Evolutionary conservation across 768 basidiomycete species (phyloP).

Genomic region (Naganishia kalamii): DNA sequence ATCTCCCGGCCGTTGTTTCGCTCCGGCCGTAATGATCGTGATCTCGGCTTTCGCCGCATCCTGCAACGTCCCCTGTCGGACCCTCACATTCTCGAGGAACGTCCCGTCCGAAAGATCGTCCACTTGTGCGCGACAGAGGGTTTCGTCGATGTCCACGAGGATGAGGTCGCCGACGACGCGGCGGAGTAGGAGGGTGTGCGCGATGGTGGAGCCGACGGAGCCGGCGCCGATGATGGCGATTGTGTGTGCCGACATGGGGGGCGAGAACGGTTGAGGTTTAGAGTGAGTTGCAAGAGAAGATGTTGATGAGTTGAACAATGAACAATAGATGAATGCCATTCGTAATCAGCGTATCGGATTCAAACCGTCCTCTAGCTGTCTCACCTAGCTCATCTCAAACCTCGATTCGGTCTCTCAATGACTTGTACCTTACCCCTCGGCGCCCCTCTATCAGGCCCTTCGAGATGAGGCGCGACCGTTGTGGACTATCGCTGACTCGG

Average conservation of each 20-base stretch:
- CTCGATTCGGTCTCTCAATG: too few species aligned
- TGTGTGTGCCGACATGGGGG: conserved; percentile 16
- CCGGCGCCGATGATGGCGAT: conserved; percentile 22
- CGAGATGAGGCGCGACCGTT: too few species aligned
- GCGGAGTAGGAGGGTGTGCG: conserved; percentile 18
- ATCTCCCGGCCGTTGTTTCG: conserved; percentile 17
- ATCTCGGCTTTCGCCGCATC: conserved; percentile 6
- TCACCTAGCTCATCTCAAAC: too few species aligned
- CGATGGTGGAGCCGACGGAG: conserved; percentile 19
- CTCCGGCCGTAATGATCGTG: conserved; percentile 19
- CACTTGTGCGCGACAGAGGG: conserved; percentile 18
- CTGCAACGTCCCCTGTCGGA: conserved; percentile 16
- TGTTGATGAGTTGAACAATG: too few species aligned
- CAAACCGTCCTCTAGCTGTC: too few species aligned
- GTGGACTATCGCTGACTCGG: too few species aligned
- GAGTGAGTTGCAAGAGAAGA: too few species aligned
- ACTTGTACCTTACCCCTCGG: too few species aligned
- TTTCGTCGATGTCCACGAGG: conserved; percentile 18
- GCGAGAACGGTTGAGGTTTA: too few species aligned
- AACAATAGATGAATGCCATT: too few species aligned
- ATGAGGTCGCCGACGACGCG: conserved; percentile 18
- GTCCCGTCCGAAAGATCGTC: conserved; percentile 19
- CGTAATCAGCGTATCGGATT: too few species aligned
- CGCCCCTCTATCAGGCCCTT: too few species aligned
- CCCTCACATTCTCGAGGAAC: conserved; percentile 22